Evolutionary conservation across 129 eudicot species (phyloP), one percentile per base, ranked within the genome.

Genomic region (Calendula officinalis): DNA sequence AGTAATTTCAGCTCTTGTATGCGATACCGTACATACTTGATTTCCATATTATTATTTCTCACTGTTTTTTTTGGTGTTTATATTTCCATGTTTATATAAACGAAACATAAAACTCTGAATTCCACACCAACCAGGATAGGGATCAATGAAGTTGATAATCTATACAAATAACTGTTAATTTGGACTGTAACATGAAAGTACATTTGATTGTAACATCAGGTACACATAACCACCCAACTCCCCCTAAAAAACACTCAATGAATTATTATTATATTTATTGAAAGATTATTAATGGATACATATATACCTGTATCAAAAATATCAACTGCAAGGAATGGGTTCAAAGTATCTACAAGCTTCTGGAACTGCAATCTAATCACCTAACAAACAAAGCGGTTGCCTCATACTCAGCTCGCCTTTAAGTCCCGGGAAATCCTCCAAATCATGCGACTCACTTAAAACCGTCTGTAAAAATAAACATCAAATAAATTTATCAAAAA

Each of bases 401-500:
- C 99, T 70, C 96, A 92, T 92, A 80, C 99, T 92, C 53, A 92
- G 92, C 81, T 92, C 99, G 1, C 85, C 87, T 75, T 88, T 88
- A 56, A 92, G 89, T 15, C 60, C 70, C 1, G 96, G 95, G 71
- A 79, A 92, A 50, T 73, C 73, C 82, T 85, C 87, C 85, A 92
- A 62, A 78, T 85, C 81, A 81, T 81, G 81, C 22, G 99, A 92
- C 45, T 30, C 69, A 33, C 81, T 82, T 55, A 92, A 67, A 56
- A 86, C 62, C 69, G 75, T 79, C 99, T 92, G 91, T 85, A 81
- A 27, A 57, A 41, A 60, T 42, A 32, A 56, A 38, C 35, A 32
- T 52, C 39, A 44, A 9, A 15, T 22, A 51, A 52, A 7, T 16
- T 15, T 16, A 53, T 15, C 30, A 22, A 0, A 22, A 22, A 22